phyloP scores from a whole-genome alignment of 1,284 basidiomycete genomes.

The Mycena sp. region DNA sequence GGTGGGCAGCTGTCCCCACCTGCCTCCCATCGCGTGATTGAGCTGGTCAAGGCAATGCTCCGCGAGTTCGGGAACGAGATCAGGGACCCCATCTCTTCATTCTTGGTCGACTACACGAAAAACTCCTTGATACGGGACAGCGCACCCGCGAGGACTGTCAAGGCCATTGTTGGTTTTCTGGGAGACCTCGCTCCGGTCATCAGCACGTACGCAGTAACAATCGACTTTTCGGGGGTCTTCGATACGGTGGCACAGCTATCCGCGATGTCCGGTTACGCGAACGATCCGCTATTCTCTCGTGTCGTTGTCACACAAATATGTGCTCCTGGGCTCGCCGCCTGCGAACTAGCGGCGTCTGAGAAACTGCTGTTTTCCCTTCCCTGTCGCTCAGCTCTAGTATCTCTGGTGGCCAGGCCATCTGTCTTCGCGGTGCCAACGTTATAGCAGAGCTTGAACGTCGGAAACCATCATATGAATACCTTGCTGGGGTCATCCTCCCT shows the following conservation, averaged over 20 bases:
- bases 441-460: constrained; percentile 66
- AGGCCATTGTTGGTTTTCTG: constrained; percentile 64
- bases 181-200: constrained; percentile 68
- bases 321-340: constrained; percentile 63
- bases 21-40: constrained; percentile 62
- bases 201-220: constrained; percentile 55
- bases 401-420: constrained; percentile 63
- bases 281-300: constrained; percentile 59
- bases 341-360: constrained; percentile 64
- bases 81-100: constrained; percentile 53
- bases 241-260: constrained; percentile 60
- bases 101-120: constrained; percentile 61
- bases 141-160: constrained; percentile 46
- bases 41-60: constrained; percentile 68
- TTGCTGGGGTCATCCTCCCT: constrained; percentile 70
- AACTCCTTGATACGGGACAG: constrained; percentile 56
- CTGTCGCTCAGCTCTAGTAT: constrained; percentile 60
- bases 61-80: constrained; percentile 56
- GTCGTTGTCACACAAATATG: constrained; percentile 71
- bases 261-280: constrained; percentile 58
- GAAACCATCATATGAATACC: constrained; percentile 63
- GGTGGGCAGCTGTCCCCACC: constrained; percentile 64
- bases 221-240: constrained; percentile 74
- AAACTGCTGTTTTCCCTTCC: constrained; percentile 59
- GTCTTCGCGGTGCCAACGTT: constrained; percentile 64